Evolutionary conservation across 2,329 filamentous ascomycete species (phyloP), one percentile per base, ranked within the genome.

Genomic region (Hymenoscyphus fructigenus): DNA sequence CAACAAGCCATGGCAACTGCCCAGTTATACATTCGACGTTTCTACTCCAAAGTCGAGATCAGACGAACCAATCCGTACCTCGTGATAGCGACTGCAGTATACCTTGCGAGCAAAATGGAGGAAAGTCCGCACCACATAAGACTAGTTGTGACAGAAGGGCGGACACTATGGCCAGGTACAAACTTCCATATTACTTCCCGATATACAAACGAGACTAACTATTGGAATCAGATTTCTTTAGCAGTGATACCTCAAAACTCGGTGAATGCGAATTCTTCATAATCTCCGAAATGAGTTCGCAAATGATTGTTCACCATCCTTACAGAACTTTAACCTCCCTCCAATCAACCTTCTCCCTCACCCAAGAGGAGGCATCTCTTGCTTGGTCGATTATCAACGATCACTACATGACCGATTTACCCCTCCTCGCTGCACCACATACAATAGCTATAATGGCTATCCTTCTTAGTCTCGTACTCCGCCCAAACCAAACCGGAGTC

Each of bases 81-180:
- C 41, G 88, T 98, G 65, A 85, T 97, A 69, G 90, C 93, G n/a
- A 98, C 95, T 1, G 91, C 94, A 5, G 85, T 98, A 66, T 99
- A 99, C 77, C 83, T 99, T 41, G 93, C 95, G 23, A 97, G 93
- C 81, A 99, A 99, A 79, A 97, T 96, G 87, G 95, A 99, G 77
- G 95, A 99, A 78, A 93, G 89, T 60, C 95, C 95, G 2, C 94
- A 98, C 77, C 95, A 99, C 77, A 98, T 99, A 73, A 87, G 95
- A 34, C 85, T 96, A 68, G 89, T 99, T 65, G 89, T 95, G 12
- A 89, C 88, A 57, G 95, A 99, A 77, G 92, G 93, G 3, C 88
- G 92, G 38, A 86, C 90, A 65, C 84, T 96, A 66, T 97, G 92
- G 92, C 89, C 91, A 73, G 85, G 87, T 86, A 80, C 17, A 47